Conservation (phyloP, 306 rosid genomes). For the Senna siamea region DNA sequence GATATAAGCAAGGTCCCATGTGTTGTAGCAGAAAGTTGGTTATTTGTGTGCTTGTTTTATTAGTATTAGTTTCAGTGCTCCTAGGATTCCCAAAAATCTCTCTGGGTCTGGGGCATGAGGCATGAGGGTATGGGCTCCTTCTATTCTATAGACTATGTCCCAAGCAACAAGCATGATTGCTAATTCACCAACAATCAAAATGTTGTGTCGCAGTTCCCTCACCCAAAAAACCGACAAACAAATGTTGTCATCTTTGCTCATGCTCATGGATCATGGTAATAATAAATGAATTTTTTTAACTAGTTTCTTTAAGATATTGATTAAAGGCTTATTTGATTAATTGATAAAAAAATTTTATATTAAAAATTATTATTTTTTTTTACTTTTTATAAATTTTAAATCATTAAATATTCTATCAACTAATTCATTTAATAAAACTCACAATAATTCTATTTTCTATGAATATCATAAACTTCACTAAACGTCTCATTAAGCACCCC, state of each 20-base stretch:
- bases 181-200: background rate
- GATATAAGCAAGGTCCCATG: background rate
- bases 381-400: too few species aligned
- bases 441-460: too few species aligned
- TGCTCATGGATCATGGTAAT: too few species aligned
- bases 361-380: too few species aligned
- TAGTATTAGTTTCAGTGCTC: background rate
- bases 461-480: too few species aligned
- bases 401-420: too few species aligned
- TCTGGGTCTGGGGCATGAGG: background rate
- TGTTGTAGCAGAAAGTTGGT: background rate
- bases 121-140: background rate
- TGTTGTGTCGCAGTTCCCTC: background rate
- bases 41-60: background rate
- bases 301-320: too few species aligned
- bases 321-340: too few species aligned
- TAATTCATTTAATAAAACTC: too few species aligned
- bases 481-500: too few species aligned
- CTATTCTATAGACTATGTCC: background rate
- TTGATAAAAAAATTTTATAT: too few species aligned
- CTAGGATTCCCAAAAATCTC: background rate
- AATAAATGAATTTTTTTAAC: too few species aligned
- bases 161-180: background rate
- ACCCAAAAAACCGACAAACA: background rate
- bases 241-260: background rate